Evolutionary conservation across 352 stramenopile genomes (phyloP), one percentile per base, ranked within the genome.

Genomic region (Peronospora farinosa): DNA sequence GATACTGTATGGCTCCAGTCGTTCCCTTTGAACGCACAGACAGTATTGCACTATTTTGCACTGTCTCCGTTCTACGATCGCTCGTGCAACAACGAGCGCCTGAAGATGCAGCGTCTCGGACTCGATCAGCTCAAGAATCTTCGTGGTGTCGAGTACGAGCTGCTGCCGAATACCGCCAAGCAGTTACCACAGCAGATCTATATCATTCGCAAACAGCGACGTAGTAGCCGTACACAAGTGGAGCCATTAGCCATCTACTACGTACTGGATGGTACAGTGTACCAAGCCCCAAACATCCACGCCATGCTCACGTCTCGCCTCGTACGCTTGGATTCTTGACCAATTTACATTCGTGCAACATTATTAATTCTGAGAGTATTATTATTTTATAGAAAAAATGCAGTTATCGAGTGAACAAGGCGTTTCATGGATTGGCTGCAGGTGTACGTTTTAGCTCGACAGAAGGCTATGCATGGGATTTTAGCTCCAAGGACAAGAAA

Each of bases 61-160:
- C 66, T 90, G 36, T 92, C 80, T 15, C 83, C 79, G 15, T 95
- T 92, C 55, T 95, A 95, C 72, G 83, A 94, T 57, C 83, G 78
- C 19, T 88, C 69, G 48, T 95, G 81, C 54, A 94, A 94, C 74
- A 95, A 95, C 52, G 85, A 93, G 69, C 78, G 84, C 7, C 69
- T 95, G 42, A 92, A 92, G 69, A 93, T 93, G 85, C 85, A 95
- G 72, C 80, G 83, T 1, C 69, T 92, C 8, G 80, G 76, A 3
- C 64, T 92, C 19, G 85, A 95, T 50, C 78, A 93, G 67, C 73
- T 95, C 55, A 87, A 88, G 50, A 90, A 84, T 53, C 82, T 95
- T 70, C 77, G 75, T 37, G 85, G 85, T 51, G 66, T 95, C 72
- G 81, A 95, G 69, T 95, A 94, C 70, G 78, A 91, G 47, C 65